A percentile compares a stretch with the other conserved stretches of the same genome.
Evolutionary conservation across 169 alveolate genomes (phyloP).

Genomic region (Plasmodium gaboni): DNA sequence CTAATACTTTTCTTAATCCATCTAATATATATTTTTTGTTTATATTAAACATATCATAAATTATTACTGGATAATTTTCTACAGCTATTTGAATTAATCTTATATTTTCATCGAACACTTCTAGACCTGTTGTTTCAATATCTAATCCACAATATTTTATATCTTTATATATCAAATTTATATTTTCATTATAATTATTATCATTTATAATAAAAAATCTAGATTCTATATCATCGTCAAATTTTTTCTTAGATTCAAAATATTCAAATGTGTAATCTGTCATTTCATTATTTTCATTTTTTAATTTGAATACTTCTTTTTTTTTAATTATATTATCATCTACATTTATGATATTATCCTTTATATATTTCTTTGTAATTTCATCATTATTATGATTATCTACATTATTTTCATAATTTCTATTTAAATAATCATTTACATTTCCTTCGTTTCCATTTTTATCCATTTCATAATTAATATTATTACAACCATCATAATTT

Average conservation of each 20-base stretch:
- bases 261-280: slow-evolving; percentile 16
- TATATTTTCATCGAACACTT: slow-evolving; percentile 80
- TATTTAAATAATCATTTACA: neutral
- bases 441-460: neutral
- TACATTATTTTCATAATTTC: slow-evolving; percentile 5
- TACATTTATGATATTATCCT: slow-evolving; percentile 66
- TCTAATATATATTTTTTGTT: slow-evolving; percentile 58
- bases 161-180: slow-evolving; percentile 75
- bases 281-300: slow-evolving; percentile 16
- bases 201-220: slow-evolving; percentile 77
- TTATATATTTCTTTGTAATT: slow-evolving; percentile 39
- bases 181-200: slow-evolving; percentile 54
- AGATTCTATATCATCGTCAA: slow-evolving; percentile 69
- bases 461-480: neutral
- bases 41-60: slow-evolving; percentile 81
- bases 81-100: slow-evolving; percentile 84
- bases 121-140: slow-evolving; percentile 91
- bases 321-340: slow-evolving; percentile 49
- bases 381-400: slow-evolving; percentile 19
- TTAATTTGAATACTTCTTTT: slow-evolving; percentile 12
- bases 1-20: slow-evolving; percentile 77
- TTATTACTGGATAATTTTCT: slow-evolving; percentile 82
- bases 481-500: neutral
- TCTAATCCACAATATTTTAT: slow-evolving; percentile 84
- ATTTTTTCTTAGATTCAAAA: slow-evolving; percentile 42